Percentiles rank a stretch among this genome's conserved stretches.
Conservation (phyloP, 73 alveolate genomes). For the Durusdinium trenchii region DNA sequence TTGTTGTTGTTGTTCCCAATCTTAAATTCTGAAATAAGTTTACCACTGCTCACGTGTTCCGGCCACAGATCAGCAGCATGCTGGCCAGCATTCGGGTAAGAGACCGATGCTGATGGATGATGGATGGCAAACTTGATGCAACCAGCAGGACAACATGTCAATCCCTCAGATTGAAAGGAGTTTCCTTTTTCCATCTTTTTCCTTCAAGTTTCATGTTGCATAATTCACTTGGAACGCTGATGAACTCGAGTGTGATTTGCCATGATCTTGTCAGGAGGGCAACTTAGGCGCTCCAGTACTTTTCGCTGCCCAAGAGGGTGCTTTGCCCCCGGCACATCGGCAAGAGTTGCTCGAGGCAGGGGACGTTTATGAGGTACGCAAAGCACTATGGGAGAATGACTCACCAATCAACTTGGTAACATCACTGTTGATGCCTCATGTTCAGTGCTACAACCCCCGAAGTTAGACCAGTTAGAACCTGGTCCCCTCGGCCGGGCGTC, state of each 20-base stretch:
- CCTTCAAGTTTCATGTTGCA: neutral
- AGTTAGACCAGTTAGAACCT: neutral
- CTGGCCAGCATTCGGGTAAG: too few species aligned
- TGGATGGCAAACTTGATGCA: neutral
- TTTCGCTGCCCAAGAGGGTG: conserved; percentile 87
- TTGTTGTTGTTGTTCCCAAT: too few species aligned
- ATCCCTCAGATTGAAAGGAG: neutral
- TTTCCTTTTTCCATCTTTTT: neutral
- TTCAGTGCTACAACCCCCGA: neutral
- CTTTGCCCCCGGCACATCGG: conserved; percentile 17
- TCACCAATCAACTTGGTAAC: too few species aligned
- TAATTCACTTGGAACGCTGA: neutral
- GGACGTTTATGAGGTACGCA: too few species aligned
- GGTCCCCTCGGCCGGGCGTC: neutral
- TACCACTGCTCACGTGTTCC: too few species aligned
- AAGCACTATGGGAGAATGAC: too few species aligned
- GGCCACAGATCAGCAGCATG: too few species aligned
- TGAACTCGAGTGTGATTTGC: neutral
- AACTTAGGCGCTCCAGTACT: conserved; percentile 93
- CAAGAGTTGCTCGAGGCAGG: conserved; percentile 61
- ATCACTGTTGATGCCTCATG: neutral
- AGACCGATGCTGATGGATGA: neutral
- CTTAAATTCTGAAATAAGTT: too few species aligned
- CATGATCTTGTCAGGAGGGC: conserved; percentile 49
- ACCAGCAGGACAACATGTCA: neutral